Conservation (phyloP, 2,329 filamentous ascomycete genomes). For the Albifimbria verrucaria region DNA sequence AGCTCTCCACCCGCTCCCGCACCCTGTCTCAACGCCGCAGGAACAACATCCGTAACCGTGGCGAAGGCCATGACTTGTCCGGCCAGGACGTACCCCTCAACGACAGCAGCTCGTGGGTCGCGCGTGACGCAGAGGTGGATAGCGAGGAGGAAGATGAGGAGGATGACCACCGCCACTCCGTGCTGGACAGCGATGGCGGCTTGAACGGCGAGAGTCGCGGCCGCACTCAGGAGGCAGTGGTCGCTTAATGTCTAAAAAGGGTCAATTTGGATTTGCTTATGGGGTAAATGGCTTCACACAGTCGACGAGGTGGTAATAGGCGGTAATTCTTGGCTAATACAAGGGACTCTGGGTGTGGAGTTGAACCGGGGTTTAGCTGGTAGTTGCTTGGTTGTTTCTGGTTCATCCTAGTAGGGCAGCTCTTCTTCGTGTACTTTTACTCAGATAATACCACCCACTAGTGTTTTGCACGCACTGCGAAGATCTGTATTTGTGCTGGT, state of each 20-base stretch:
- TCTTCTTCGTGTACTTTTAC: constrained; percentile 3
- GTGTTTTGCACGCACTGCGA: no score
- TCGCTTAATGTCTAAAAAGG: constrained; percentile 31
- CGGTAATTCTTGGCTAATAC: background rate
- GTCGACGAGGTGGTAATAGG: constrained; percentile 4
- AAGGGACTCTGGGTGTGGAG: background rate
- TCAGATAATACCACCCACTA: constrained; percentile 3
- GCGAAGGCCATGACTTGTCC: constrained; percentile 78
- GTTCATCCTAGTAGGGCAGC: background rate
- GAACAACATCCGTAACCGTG: constrained; percentile 64
- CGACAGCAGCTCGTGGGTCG: constrained; percentile 81
- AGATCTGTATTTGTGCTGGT: no score
- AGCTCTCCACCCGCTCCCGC: constrained; percentile 82
- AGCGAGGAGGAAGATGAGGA: constrained; percentile 67
- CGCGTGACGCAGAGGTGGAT: constrained; percentile 61
- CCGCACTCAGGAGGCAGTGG: constrained; percentile 50
- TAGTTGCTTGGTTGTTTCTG: background rate
- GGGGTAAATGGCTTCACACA: background rate
- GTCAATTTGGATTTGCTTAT: background rate
- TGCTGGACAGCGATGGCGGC: constrained; percentile 49
- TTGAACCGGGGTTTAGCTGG: background rate
- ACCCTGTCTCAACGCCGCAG: constrained; percentile 83
- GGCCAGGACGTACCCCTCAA: constrained; percentile 77
- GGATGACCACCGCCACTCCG: constrained; percentile 45
- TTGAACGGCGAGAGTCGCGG: constrained; percentile 56